phyloP scores from a whole-genome alignment of 2,329 filamentous ascomycete species.

The Calonectria pteridis region DNA sequence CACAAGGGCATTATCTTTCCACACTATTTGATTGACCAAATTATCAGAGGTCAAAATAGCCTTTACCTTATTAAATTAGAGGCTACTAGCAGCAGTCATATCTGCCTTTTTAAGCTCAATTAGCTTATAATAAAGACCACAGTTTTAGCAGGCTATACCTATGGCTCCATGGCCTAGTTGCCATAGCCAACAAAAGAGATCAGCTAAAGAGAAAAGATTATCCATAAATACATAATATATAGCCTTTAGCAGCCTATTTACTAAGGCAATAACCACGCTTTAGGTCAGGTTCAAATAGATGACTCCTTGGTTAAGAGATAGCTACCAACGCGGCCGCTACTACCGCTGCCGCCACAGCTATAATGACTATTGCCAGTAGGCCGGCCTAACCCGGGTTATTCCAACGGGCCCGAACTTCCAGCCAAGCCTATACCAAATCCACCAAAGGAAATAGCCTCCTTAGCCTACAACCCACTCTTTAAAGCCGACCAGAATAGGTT shows the following conservation, averaged over 20 bases:
- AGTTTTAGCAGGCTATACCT: background rate
- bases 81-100: background rate
- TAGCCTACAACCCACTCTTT: background rate
- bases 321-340: too few species aligned
- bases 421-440: too few species aligned
- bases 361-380: too few species aligned
- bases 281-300: background rate
- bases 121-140: background rate
- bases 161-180: background rate
- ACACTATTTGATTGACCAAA: conserved; percentile 2
- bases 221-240: background rate
- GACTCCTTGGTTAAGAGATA: too few species aligned
- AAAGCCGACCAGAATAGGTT: background rate
- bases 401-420: too few species aligned
- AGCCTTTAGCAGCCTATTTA: background rate
- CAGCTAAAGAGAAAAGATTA: background rate
- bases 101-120: background rate
- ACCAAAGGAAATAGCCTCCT: too few species aligned
- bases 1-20: conserved; percentile 7
- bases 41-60: background rate
- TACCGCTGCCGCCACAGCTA: too few species aligned
- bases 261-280: background rate
- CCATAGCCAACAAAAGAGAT: background rate
- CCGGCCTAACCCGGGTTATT: too few species aligned
- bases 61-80: background rate